Base-by-base conservation (phyloP, 1,284 basidiomycete species). In the Sporisorium scitamineum region DNA sequence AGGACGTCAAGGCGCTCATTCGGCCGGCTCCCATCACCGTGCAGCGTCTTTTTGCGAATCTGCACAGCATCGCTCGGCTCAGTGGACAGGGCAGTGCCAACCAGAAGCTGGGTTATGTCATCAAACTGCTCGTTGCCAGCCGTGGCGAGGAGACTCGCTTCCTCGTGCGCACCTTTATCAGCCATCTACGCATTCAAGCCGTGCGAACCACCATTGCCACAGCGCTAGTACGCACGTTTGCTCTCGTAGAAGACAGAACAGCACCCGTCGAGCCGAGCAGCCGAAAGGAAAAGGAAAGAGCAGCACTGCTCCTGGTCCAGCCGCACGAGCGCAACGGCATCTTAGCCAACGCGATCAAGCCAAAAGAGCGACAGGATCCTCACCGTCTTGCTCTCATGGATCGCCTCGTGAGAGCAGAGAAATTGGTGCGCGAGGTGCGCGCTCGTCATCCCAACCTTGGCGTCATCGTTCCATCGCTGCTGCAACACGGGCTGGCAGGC, bases 361-460 rank as follows among this genome's bases (percentile, higher is more conserved):
- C 82, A 2, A 85, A 84, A 56, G 85, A 86, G 27, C 74, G 84
- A n/a, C 68, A 75, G 16, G 81, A 85, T 41, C 76, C 83, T 8
- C 45, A 67, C 14, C 71, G 83, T 8, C 60, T 81, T 1, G 65
- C 51, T 1, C 51, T 84, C 22, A 80, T 81, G 79, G 78, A 70
- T 16, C 80, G 76, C 20, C 65, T 86, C 14, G 73, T 60, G 5
- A 68, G 71, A 16, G 85, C 84, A 1, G 86, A 86, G 56, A 72
- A 76, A 56, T 54, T 93, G 24, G 85, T 97, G 3, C 64, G 80
- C 14, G 90, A 89, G 73, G 91, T 93, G 0, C 95, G 92, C 81
- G 93, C 93, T 14, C 90, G 92, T 62, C 94, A 95, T 87, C 95
- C 95, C 16, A 93, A 94, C 83, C 95, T 94, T 82, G 90, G 91